Evolutionary conservation across 805 yeast genomes (phyloP), one percentile per base, ranked within the genome.

Genomic region (Candida manassasensis): DNA sequence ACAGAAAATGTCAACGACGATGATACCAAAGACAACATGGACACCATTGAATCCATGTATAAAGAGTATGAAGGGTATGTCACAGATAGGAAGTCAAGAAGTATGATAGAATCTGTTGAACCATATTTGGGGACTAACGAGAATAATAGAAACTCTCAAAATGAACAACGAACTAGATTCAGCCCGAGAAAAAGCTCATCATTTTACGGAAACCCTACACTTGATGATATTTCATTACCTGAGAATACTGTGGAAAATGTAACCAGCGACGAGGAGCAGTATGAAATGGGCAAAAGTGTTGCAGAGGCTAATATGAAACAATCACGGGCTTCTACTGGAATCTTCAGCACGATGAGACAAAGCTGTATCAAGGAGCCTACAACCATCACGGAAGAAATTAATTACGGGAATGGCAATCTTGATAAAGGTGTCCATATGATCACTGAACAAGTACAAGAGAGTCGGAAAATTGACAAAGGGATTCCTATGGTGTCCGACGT

Each of bases 321-420:
- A 31, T 50, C 59, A 2, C 39, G 48, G 27, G 52, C 51, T 1
- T 58, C 64, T 2, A 58, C 60, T 2, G 57, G 57, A 35, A 55
- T 59, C 5, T 60, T 59, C 41, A 59, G 63, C 36, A 47, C 58
- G 6, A 42, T 30, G 16, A 19, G 26, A 21, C 15, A 19, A 11
- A 15, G 17, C 15, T 14, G 12, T 6, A 13, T 27, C 4, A 29
- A 31, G 9, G 27, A 32, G 7, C 32, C 14, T 24, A n/a, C 24
- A 15, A 7, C 7, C 6, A 24, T 11, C 12, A 14, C 12, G 9
- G 12, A 6, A 24, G 12, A 24, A 6, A 24, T 11, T 14, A n/a
- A 6, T 11, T 24, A 8, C 27, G 12, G 12, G 12, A 24, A 8
- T 11, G n/a, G n/a, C n/a, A n/a, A n/a, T n/a, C n/a, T n/a, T n/a